Evolutionary conservation across 169 alveolate genomes (phyloP), one percentile per base, ranked within the genome.

Genomic region (Eimeria maxima): DNA sequence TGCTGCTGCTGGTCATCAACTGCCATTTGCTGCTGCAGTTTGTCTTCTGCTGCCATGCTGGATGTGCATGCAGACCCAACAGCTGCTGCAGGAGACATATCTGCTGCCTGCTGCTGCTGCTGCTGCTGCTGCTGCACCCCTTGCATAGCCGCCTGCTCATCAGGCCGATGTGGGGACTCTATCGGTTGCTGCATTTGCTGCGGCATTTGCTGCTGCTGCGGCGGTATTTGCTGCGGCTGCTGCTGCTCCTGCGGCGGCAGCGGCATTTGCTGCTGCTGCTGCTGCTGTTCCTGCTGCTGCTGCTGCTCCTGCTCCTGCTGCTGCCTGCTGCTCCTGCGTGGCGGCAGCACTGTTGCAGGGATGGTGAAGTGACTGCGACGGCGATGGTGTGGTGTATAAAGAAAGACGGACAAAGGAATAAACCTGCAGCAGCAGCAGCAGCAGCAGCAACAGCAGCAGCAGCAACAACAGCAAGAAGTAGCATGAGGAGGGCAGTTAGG

Each of bases 371-470:
- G 89, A 11, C 29, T 38, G 22, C 63, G 10, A 42, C 47, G 89
- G 38, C 60, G 60, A 42, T 44, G 89, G 67, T 44, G 89, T 13
- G 65, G 89, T 7, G 65, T 38, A 13, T 44, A 38, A 27, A 78
- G 89, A 38, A 78, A 47, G 24, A 44, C 84, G 16, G 84, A 73
- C 84, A 73, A 38, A 20, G 84, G 84, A 50, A 50, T 11, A 50
- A 50, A 50, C 57, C 57, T 50, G 57, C 57, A 50, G 57, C 57
- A 50, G 57, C 57, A 73, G 84, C 84, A 73, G 84, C 84, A 73
- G 83, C 83, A 73, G 83, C 84, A 73, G 84, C 84, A 73, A 50
- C 55, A 73, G 84, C 84, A 73, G n/a, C n/a, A n/a, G n/a, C n/a
- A n/a, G n/a, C n/a, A n/a, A n/a, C n/a, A 65, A 27, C 42, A 24